Base-by-base conservation (phyloP, 2,329 filamentous ascomycete genomes). In the Botrytis byssoidea region DNA sequence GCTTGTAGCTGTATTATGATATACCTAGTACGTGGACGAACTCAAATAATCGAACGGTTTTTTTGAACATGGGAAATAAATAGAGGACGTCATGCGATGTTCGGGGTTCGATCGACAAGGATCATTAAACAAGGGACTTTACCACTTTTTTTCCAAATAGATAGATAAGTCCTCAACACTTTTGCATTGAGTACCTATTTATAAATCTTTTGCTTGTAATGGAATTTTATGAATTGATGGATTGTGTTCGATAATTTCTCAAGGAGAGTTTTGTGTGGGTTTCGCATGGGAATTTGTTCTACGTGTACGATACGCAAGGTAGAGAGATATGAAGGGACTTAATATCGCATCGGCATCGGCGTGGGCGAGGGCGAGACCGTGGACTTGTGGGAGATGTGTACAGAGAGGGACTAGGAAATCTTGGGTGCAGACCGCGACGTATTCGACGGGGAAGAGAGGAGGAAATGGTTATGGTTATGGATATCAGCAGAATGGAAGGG, bases 371-470 rank as follows among this genome's bases (percentile, higher is more conserved):
- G 40, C 71, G 40, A 68, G 71, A 66, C 37, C 71, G 29, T 79
- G 80, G 80, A 80, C 77, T 37, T 80, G 79, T 73, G 77, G 76
- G 63, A 74, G 74, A 67, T 81, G 79, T 72, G 64, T 75, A 20
- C 64, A 70, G n/a, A 16, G 60, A 42, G 70, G 14, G 12, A 35
- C 44, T 44, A 25, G 48, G 40, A 48, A 7, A 20, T 40, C 61
- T 51, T 69, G 61, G 48, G 71, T 48, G 6, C 71, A 68, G 44
- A 59, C 42, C n/a, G 37, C 46, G 51, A 18, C 35, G 20, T 74
- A 71, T 37, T 71, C 73, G 46, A 73, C 42, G 2, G 71, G 67
- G 32, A 69, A 61, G n/a, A 71, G 75, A 66, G 70, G 73, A 35
- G 71, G 73, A 5, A 46, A 48, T 60, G 73, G 70, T 25, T 64